Conservation (phyloP, 2,329 filamentous ascomycete species). For the Pestalotiopsis sp. region DNA sequence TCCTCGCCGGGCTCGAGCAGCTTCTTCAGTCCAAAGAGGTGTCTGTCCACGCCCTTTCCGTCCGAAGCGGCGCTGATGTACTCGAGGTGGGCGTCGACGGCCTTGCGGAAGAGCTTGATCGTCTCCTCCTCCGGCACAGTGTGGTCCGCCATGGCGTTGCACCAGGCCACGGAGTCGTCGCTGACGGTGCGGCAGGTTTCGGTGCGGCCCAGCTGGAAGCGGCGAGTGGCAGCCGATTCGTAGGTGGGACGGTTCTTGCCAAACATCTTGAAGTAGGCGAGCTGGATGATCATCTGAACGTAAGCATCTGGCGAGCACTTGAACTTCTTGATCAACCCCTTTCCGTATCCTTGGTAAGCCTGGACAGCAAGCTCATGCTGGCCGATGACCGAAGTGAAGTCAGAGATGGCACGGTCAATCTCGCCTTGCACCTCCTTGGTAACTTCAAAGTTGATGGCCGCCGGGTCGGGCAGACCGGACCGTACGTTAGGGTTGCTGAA, state of each 20-base stretch:
- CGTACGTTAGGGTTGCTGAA: constrained; percentile 78
- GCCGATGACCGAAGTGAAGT: constrained; percentile 81
- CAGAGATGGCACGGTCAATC: constrained; percentile 75
- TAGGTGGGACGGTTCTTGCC: constrained; percentile 97
- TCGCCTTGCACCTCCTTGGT: constrained; percentile 74
- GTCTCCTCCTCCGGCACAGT: constrained; percentile 64
- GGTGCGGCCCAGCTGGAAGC: constrained; percentile 94
- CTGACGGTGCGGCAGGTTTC: constrained; percentile 94
- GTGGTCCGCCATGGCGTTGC: constrained; percentile 79
- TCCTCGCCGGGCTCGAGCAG: constrained; percentile 80
- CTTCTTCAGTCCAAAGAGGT: constrained; percentile 97
- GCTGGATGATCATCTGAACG: constrained; percentile 97
- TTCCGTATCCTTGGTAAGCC: constrained; percentile 96
- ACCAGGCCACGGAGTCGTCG: constrained; percentile 90
- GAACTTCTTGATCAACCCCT: constrained; percentile 99
- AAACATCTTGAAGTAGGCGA: constrained; percentile 99
- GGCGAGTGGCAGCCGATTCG: constrained; percentile 91
- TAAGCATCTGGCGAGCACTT: constrained; percentile 97
- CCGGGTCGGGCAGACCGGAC: constrained; percentile 81
- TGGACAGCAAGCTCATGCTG: constrained; percentile 92
- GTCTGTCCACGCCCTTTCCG: constrained; percentile 91
- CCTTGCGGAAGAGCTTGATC: constrained; percentile 78
- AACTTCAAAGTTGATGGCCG: constrained; percentile 76
- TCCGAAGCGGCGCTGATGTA: constrained; percentile 90
- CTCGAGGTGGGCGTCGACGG: constrained; percentile 79